Conservation (phyloP, 2,329 filamentous ascomycete genomes). For the Helotiales sp. region DNA sequence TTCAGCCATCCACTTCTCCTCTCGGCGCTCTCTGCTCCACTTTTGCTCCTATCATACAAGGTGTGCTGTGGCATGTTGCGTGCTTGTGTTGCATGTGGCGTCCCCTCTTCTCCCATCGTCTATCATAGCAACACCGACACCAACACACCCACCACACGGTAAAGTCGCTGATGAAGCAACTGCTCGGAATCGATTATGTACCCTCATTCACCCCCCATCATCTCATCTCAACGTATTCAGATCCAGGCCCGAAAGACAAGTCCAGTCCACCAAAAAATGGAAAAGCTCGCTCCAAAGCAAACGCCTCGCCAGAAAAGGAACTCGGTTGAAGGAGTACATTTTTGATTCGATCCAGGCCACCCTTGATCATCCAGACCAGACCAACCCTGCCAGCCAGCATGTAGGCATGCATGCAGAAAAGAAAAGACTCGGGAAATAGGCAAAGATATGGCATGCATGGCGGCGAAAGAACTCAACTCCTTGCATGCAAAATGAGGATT, state of each 20-base stretch:
- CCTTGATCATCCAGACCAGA: slow-evolving; percentile 17
- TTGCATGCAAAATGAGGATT: slow-evolving; percentile 20
- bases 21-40: background rate
- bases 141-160: background rate
- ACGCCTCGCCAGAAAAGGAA: slow-evolving; percentile 32
- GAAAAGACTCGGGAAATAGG: slow-evolving; percentile 14
- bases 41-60: background rate
- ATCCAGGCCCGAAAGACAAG: background rate
- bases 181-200: background rate
- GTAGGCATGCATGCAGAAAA: slow-evolving; percentile 27
- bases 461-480: slow-evolving; percentile 20
- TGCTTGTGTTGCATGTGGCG: background rate
- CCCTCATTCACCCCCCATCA: background rate
- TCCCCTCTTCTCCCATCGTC: background rate
- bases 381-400: slow-evolving; percentile 30
- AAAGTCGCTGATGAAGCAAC: slow-evolving; percentile 30
- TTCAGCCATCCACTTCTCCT: background rate
- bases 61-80: background rate
- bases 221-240: background rate
- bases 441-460: background rate
- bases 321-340: slow-evolving; percentile 44
- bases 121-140: too few species aligned
- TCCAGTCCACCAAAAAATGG: background rate
- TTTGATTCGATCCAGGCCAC: slow-evolving; percentile 23
- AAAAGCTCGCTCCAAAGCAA: slow-evolving; percentile 14